Evolutionary conservation across 1,284 basidiomycete species (phyloP), one percentile per base, ranked within the genome.

Genomic region (Salmacisia buchloeana): DNA sequence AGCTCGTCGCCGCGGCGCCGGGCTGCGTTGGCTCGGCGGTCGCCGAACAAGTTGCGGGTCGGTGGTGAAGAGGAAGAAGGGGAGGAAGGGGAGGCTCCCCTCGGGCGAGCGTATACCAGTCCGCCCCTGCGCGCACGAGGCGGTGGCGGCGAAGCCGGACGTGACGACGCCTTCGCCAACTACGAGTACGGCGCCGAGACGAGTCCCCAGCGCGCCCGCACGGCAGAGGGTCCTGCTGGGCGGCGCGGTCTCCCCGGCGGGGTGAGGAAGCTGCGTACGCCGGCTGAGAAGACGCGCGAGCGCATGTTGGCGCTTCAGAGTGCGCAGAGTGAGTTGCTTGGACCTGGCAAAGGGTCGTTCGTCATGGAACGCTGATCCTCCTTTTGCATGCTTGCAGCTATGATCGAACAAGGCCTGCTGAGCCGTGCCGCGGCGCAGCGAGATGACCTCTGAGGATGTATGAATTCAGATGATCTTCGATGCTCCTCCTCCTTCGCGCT

Each of bases 341-440:
- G 18, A 38, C 36, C 36, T 38, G 36, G 36, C 10, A 38, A 38
- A 38, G 10, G 36, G 36, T 38, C 36, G 36, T 49, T 21, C 13
- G 23, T 12, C 43, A 9, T 29, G 9, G 4, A 27, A 49, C 13
- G 7, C 46, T 49, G 46, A 54, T 3, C 0, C 27, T 29, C 13
- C 21, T 31, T 18, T 31, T 54, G 10, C 27, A 27, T 6, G 31
- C 21, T 3, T 12, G 9, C 27, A 54, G 49, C 29, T n/a, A 29
- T 54, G 49, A 54, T 54, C 27, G 49, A 54, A 18, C 13, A 54
- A 54, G 49, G 49, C n/a, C 49, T 54, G 7, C 15, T 33, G 49
- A 31, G 7, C 4, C 49, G 49, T n/a, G 41, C 41, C 23, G 41
- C 41, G 18, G n/a, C n/a, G n/a, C n/a, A n/a, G n/a, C n/a, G n/a